Conservation (phyloP, 805 yeast species). For the Wickerhamiella azyma region DNA sequence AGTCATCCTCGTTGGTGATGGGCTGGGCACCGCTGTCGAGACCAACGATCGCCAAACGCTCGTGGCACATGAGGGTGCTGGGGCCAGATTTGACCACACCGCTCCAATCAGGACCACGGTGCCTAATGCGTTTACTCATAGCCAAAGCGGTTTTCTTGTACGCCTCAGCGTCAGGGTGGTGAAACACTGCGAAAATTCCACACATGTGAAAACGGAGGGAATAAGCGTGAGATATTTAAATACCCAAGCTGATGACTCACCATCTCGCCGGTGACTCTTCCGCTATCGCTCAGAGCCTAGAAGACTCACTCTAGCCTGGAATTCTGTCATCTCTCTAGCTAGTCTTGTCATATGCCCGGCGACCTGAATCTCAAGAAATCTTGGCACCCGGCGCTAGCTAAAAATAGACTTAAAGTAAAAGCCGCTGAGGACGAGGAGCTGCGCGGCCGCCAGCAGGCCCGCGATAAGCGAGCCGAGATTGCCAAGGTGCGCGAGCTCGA, state of each 20-base stretch:
- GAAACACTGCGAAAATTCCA: constrained; percentile 92
- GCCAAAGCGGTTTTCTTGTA: constrained; percentile 84
- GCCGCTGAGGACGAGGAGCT: constrained; percentile 63
- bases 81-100: constrained; percentile 65
- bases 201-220: constrained; percentile 44
- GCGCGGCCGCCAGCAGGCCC: constrained; percentile 51
- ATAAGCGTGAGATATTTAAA: background rate
- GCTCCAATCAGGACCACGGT: constrained; percentile 99
- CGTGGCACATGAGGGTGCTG: constrained; percentile 78
- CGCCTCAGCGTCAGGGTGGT: constrained; percentile 60
- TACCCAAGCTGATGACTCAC: background rate
- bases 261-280: background rate
- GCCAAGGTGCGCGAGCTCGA: constrained; percentile 45
- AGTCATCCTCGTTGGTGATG: constrained; percentile 64
- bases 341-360: constrained; percentile 33
- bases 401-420: constrained; percentile 80
- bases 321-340: too few species aligned
- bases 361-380: constrained; percentile 85
- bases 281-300: background rate
- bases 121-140: constrained; percentile 82
- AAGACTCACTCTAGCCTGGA: too few species aligned
- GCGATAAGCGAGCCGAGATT: constrained; percentile 51
- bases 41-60: constrained; percentile 95
- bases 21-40: constrained; percentile 98
- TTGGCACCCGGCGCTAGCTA: constrained; percentile 85